Evolutionary conservation across 2,329 filamentous ascomycete genomes (phyloP).

Genomic region (Clathrospora elynae): DNA sequence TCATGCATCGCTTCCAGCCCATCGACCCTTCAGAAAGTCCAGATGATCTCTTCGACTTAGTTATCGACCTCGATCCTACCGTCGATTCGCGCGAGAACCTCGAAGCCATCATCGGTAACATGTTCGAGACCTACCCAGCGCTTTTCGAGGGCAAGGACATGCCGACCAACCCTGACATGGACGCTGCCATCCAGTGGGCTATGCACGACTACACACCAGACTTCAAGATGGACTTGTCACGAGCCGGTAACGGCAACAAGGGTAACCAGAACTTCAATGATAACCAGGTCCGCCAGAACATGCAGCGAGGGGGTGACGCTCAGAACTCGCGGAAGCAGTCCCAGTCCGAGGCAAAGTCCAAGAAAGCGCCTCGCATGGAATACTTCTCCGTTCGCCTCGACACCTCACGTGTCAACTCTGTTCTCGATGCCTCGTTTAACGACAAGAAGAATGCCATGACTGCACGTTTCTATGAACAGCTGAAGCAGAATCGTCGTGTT

Average conservation of each 20-base stretch:
- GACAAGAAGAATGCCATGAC: conserved; percentile 58
- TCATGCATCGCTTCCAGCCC: conserved; percentile 83
- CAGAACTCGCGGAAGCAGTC: conserved; percentile 21
- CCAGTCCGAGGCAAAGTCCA: conserved; percentile 51
- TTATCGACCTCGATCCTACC: conserved; percentile 83
- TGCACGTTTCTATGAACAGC: conserved; percentile 73
- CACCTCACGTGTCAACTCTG: conserved; percentile 56
- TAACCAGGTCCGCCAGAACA: conserved; percentile 39
- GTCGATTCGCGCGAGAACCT: conserved; percentile 82
- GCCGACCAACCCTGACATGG: conserved; percentile 74
- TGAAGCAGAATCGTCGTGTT: conserved; percentile 74
- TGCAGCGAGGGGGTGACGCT: conserved; percentile 41
- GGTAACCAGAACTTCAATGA: conserved; percentile 40
- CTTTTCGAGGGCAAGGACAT: conserved; percentile 66
- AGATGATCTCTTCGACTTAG: conserved; percentile 78
- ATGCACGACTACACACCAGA: conserved; percentile 78
- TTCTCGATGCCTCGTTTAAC: conserved; percentile 74
- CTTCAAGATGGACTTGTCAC: conserved; percentile 74
- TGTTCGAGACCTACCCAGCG: conserved; percentile 78
- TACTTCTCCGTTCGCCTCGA: conserved; percentile 68
- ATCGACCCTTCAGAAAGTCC: conserved; percentile 69
- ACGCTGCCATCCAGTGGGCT: conserved; percentile 76
- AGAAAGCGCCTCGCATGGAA: conserved; percentile 60
- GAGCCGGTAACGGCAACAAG: conserved; percentile 38
- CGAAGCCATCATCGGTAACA: conserved; percentile 72